Conservation (phyloP, 2,329 filamentous ascomycete species). For the Pseudogymnoascus sp. region DNA sequence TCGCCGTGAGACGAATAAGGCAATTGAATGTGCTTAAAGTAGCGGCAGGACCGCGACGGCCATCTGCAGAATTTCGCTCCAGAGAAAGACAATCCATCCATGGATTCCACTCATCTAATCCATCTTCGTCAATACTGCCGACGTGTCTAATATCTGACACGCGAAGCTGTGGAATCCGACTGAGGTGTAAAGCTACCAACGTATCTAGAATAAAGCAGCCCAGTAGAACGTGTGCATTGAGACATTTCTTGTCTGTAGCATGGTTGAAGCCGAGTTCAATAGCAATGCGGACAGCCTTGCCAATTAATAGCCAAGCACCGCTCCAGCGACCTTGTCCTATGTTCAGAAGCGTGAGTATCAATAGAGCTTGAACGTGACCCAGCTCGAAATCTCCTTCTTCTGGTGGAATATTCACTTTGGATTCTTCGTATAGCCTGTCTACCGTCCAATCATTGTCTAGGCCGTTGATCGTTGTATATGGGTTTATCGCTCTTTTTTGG, state of each 20-base stretch:
- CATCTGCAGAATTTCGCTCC: conserved; percentile 21
- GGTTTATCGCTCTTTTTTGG: conserved; percentile 35
- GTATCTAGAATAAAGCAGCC: conserved; percentile 57
- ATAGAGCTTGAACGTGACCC: conserved; percentile 45
- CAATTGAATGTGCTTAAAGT: conserved; percentile 29
- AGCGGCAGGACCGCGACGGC: conserved; percentile 25
- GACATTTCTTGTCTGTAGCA: conserved; percentile 23
- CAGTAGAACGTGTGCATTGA: conserved; percentile 38
- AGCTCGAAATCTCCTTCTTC: conserved; percentile 41
- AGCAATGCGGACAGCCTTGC: conserved; percentile 50
- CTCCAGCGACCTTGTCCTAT: conserved; percentile 48
- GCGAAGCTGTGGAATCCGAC: conserved; percentile 42
- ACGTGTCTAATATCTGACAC: conserved; percentile 37
- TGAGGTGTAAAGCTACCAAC: conserved; percentile 43
- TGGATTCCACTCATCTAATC: conserved; percentile 65
- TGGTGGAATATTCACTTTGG: conserved; percentile 40
- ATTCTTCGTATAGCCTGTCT: conserved; percentile 40
- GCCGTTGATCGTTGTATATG: conserved; percentile 16
- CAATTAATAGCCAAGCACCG: conserved; percentile 55
- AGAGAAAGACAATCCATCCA: conserved; percentile 49
- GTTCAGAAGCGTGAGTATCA: conserved; percentile 54
- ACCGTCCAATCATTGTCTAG: conserved; percentile 22
- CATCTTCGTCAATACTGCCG: conserved; percentile 51
- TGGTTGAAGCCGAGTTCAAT: conserved; percentile 35
- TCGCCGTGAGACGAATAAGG: conserved; percentile 26